phyloP scores from a whole-genome alignment of 1,284 basidiomycete species.

The Stygiomarasmius scandens region DNA sequence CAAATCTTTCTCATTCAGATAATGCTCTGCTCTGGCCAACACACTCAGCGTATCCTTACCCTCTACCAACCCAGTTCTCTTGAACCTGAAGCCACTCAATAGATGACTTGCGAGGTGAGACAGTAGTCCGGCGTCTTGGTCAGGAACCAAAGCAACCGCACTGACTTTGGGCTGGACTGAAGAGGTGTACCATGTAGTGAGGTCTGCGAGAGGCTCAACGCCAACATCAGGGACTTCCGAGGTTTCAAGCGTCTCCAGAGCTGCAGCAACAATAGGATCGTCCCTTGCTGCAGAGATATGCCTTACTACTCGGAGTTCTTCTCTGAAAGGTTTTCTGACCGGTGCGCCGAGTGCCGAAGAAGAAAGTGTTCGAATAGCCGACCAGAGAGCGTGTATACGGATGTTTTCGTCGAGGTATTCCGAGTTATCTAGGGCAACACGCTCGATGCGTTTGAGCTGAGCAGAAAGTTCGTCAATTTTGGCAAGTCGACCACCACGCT shows the following conservation, averaged over 20 bases:
- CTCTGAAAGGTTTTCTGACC: conserved; percentile 80
- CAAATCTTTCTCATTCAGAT: conserved; percentile 90
- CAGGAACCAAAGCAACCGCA: conserved; percentile 89
- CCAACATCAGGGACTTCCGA: conserved; percentile 83
- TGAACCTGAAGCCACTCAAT: conserved; percentile 80
- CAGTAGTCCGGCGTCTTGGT: conserved; percentile 84
- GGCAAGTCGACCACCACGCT: conserved; percentile 93
- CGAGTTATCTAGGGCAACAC: conserved; percentile 90
- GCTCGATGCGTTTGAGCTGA: conserved; percentile 89
- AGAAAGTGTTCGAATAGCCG: conserved; percentile 68
- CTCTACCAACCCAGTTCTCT: conserved; percentile 71
- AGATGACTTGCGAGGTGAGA: conserved; percentile 84
- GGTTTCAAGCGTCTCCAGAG: conserved; percentile 74
- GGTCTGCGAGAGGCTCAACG: conserved; percentile 87
- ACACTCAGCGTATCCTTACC: conserved; percentile 88
- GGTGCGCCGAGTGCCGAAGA: conserved; percentile 58
- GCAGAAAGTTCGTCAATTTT: conserved; percentile 93
- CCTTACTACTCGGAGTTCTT: conserved; percentile 85
- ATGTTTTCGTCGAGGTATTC: conserved; percentile 89
- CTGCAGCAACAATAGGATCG: conserved; percentile 66
- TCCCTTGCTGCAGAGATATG: conserved; percentile 73
- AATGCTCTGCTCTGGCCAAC: conserved; percentile 88
- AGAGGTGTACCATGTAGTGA: conserved; percentile 88
- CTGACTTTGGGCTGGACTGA: conserved; percentile 86
- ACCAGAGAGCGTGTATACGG: conserved; percentile 82